Base-by-base conservation (phyloP, 1,139 yeast genomes). In the Maudiozyma humilis region DNA sequence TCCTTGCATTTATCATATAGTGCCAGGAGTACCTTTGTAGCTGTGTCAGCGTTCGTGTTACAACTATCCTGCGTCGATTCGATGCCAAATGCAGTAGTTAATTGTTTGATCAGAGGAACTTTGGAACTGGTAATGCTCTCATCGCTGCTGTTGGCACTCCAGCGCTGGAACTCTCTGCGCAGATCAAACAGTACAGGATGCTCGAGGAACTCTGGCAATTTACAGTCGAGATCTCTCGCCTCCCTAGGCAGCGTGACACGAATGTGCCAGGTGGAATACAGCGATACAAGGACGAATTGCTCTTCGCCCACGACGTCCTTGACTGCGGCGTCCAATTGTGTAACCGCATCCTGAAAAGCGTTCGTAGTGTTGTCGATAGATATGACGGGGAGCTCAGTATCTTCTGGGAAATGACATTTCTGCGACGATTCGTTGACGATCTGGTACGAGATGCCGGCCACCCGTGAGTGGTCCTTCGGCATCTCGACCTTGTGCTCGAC, bases 211-310 rank as follows among this genome's bases (percentile, higher is more conserved):
- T 75, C 69, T 0, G 96, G 96, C 47, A 89, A 70, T 2, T 70
- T 75, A 44, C 84, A 78, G 13, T 77, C 73, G 59, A 83, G 79
- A 60, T 86, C 95, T 35, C 86, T 71, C 8, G 95, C 87, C 60
- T 86, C 95, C 41, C 94, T 72, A 4, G 85, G 81, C 23, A 89
- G 64, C 54, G 83, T 86, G 30, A 87, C 89, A 49, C 89, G 72
- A 40, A 89, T 65, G 52, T 80, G 82, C 76, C 82, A 75, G 8
- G 80, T 71, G 12, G 73, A 66, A 55, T 79, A 79, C 51, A 77
- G 69, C 1, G 88, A 73, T 37, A 87, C 82, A 55, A 88, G 76
- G 2, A 80, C 69, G 59, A 86, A 82, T 32, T 78, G 81, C 42
- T 66, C 63, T 5, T 72, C 70, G 36, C 70, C 65, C 23, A 68